Conservation (phyloP, 768 basidiomycete species). For the Artomyces pyxidatus region DNA sequence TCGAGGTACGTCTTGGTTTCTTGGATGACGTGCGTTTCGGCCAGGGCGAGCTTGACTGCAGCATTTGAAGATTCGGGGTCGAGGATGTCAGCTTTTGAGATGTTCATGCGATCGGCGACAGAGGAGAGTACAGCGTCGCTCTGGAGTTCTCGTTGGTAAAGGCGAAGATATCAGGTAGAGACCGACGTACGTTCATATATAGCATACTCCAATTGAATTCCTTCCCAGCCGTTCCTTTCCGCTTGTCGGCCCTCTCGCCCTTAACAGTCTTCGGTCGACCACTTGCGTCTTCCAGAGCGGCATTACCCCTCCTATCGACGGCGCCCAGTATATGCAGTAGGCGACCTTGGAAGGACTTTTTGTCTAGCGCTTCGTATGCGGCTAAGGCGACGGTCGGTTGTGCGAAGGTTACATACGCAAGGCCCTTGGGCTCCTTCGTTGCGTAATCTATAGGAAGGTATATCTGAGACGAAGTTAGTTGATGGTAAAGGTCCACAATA, state of each 20-base stretch:
- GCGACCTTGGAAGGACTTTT: slow-evolving; percentile 84
- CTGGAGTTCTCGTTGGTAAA: slow-evolving; percentile 32
- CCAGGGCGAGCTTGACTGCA: slow-evolving; percentile 91
- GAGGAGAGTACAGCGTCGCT: slow-evolving; percentile 91
- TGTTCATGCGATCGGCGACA: slow-evolving; percentile 80
- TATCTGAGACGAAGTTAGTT: slow-evolving; percentile 27
- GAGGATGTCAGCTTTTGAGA: slow-evolving; percentile 82
- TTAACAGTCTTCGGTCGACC: slow-evolving; percentile 49
- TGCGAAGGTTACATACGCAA: slow-evolving; percentile 52
- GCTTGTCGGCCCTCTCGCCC: slow-evolving; percentile 47
- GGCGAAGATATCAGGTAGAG: slow-evolving; percentile 14
- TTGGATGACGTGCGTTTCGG: slow-evolving; percentile 92
- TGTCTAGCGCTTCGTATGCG: slow-evolving; percentile 76
- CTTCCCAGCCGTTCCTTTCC: slow-evolving; percentile 61
- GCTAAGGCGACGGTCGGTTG: slow-evolving; percentile 42
- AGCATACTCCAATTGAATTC: slow-evolving; percentile 92
- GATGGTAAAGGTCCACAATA: too few relatives aligned
- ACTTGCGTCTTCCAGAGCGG: slow-evolving; percentile 32
- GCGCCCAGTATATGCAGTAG: slow-evolving; percentile 86
- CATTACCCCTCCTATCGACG: slow-evolving; percentile 51
- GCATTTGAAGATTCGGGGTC: slow-evolving; percentile 75
- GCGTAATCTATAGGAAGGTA: slow-evolving; percentile 47
- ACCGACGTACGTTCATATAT: slow-evolving; percentile 88
- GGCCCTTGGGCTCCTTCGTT: slow-evolving; percentile 46
- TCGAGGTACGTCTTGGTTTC: slow-evolving; percentile 92